phyloP scores from a whole-genome alignment of 352 stramenopile genomes.

The Phytopythium montanum region DNA sequence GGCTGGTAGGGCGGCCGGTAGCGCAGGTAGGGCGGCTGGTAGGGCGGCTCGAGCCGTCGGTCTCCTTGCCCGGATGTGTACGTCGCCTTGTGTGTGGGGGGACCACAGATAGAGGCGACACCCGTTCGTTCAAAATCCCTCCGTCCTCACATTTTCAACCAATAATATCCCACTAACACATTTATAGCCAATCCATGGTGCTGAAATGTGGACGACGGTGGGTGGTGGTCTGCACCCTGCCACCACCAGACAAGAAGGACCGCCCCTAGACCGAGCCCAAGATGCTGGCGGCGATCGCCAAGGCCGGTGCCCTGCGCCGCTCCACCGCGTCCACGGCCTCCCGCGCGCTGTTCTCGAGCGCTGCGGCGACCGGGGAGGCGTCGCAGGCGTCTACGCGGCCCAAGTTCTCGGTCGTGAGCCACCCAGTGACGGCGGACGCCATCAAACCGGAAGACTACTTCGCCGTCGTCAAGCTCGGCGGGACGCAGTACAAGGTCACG shows the following conservation, averaged over 20 bases:
- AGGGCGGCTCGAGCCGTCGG: not conserved
- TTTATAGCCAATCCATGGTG: not conserved
- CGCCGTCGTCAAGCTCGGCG: constrained; percentile 78
- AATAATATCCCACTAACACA: not conserved
- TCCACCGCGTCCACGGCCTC: not conserved
- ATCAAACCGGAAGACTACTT: constrained; percentile 79
- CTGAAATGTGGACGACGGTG: not conserved
- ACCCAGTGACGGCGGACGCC: constrained; percentile 63
- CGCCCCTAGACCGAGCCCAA: not conserved
- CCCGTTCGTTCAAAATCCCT: not conserved
- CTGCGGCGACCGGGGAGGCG: constrained; percentile 16
- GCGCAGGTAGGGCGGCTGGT: no score
- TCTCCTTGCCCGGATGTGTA: not conserved
- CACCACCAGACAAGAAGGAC: not conserved
- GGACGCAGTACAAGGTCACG: constrained; percentile 87
- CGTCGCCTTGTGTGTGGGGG: not conserved
- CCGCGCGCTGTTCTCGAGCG: constrained; percentile 14
- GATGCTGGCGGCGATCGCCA: constrained; percentile 19
- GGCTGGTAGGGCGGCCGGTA: not conserved
- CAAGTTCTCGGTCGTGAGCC: constrained; percentile 71
- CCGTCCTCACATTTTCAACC: not conserved
- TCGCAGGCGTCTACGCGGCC: constrained; percentile 17
- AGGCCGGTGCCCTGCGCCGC: constrained; percentile 3
- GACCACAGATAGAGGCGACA: constrained; percentile 4
- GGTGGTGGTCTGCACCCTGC: not conserved